Evolutionary conservation across 2,329 filamentous ascomycete genomes (phyloP), one percentile per base, ranked within the genome.

Genomic region (Clarireedia hainanense): DNA sequence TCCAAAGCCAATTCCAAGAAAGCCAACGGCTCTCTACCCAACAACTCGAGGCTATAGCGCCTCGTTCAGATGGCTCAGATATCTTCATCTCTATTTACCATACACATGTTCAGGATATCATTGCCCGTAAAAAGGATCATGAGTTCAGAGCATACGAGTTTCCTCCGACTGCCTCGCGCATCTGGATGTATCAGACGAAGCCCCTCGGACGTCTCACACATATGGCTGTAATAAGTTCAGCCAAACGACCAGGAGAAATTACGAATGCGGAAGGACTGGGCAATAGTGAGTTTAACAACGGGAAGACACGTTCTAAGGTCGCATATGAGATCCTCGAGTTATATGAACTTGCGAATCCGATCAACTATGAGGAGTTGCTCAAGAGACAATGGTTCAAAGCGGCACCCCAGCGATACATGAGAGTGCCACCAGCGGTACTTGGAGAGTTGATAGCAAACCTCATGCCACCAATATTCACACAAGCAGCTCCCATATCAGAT

Each of bases 261-360:
- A 58, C 70, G 15, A 69, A 73, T 47, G 64, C 70, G 5, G 67
- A 67, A 3, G 79, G 79, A 0, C 57, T 77, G 2, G 80, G 79
- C 15, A 83, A 81, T 57, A 68, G 63, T 2, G 75, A 78, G 10
- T 83, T 69, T 48, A 65, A 67, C 34, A 46, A 52, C 14, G 62
- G 59, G 27, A 39, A 55, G 9, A 47, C 14, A 14, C 52, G 30
- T 5, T 57, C 57, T 2, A 62, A 59, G 57, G 57, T 51, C 58
- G 80, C 78, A 3, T 80, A 82, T 63, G 75, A 79, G 61, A 71
- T 83, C 46, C 61, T 74, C 23, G 74, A 84, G 61, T 73, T 86
- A 0, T 86, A 85, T 63, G 75, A 82, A 67, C 74, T 86, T 26
- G 84, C 84, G 62, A 77, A 85, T 64, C 78, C 82, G 0, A 72